These are phyloP conservation scores for Pseudogymnoascus sp. DNA, from an alignment of 2,329 filamentous ascomycete genomes.

Conservation along the genomic window DNA sequence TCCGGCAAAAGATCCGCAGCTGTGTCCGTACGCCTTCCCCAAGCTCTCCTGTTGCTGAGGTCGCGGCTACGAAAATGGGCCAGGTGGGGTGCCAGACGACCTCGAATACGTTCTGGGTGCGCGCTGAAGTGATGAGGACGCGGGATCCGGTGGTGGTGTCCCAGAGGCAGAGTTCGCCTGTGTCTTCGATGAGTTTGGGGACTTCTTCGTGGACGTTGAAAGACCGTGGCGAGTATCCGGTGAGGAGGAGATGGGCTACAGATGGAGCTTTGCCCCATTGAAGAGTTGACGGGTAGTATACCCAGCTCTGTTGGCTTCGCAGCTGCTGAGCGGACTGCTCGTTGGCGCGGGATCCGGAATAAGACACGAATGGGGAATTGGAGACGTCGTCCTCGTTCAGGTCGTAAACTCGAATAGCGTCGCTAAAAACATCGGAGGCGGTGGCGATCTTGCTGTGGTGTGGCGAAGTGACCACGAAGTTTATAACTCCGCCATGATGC, in stretches of 20 bases:
- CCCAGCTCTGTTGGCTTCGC: slow-evolving; percentile 39
- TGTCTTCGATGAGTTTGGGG: slow-evolving; percentile 47
- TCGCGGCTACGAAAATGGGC: slow-evolving; percentile 48
- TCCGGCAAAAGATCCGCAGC: slow-evolving; percentile 44
- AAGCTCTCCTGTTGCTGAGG: slow-evolving; percentile 41
- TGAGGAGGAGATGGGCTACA: slow-evolving; percentile 45
- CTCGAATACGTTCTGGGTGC: slow-evolving; percentile 55
- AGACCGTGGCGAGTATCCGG: slow-evolving; percentile 56
- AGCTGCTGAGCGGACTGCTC: slow-evolving; percentile 18
- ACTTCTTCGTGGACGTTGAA: slow-evolving; percentile 47
- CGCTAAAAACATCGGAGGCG: slow-evolving; percentile 45
- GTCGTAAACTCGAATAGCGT: slow-evolving; percentile 51
- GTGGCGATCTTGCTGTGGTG: slow-evolving; percentile 46
- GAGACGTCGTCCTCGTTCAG: slow-evolving; percentile 33
- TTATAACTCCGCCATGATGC: slow-evolving; percentile 50
- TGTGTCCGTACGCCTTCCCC: slow-evolving; percentile 45
- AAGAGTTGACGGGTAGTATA: slow-evolving; percentile 55
- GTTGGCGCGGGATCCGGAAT: slow-evolving; percentile 21
- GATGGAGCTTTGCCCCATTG: slow-evolving; percentile 46
- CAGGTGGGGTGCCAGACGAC: slow-evolving; percentile 53
- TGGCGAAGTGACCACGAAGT: slow-evolving; percentile 49
- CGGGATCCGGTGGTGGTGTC: slow-evolving; percentile 35
- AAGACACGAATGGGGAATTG: slow-evolving; percentile 21
- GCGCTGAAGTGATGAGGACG: slow-evolving; percentile 42
- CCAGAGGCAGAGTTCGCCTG: slow-evolving; percentile 55